Evolutionary conservation across 805 yeast species (phyloP), one percentile per base, ranked within the genome.

Genomic region (Kluyveromyces siamensis): DNA sequence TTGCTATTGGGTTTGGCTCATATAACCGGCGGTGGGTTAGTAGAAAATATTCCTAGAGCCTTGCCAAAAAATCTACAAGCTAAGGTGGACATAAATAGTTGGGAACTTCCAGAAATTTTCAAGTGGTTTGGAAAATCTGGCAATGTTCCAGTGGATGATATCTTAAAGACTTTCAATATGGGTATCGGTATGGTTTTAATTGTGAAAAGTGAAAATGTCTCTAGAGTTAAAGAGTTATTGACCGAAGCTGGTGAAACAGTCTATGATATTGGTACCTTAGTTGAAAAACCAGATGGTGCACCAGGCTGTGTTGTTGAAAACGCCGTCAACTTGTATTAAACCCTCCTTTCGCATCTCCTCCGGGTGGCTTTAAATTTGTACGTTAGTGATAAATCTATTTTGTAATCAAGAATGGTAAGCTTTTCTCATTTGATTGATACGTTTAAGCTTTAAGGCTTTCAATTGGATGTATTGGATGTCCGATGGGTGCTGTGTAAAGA

Each of bases 11-110:
- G 97, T 50, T 76, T 93, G 63, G 96, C 99, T 2, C 96, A 93
- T 62, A 93, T 93, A 61, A 93, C 99, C 21, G 99, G 99, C 52
- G 99, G 99, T 67, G 99, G 99, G 47, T 74, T 93, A 47, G 83
- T 93, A 27, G 99, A 93, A 69, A 93, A 93, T 68, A 81, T 91
- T 50, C 99, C 99, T 48, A 81, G 99, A 65, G 93, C 96, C 17
- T 74, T 93, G 52, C 99, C 99, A 50, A 70, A 78, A 50, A 68
- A 80, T 57, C 72, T 93, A 52, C 82, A 83, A 59, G 99, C 97
- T 13, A 73, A 73, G 55, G 79, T 93, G 45, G 96, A 91, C 66
- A 81, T 85, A 63, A 70, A 70, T 48, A 70, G 78, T 9, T 91
- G 98, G 96, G 78, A 80, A 54, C 82, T 93, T 35, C 95, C 96